Evolutionary conservation across 805 yeast species (phyloP).

Genomic region (Kodamaea laetipori): DNA sequence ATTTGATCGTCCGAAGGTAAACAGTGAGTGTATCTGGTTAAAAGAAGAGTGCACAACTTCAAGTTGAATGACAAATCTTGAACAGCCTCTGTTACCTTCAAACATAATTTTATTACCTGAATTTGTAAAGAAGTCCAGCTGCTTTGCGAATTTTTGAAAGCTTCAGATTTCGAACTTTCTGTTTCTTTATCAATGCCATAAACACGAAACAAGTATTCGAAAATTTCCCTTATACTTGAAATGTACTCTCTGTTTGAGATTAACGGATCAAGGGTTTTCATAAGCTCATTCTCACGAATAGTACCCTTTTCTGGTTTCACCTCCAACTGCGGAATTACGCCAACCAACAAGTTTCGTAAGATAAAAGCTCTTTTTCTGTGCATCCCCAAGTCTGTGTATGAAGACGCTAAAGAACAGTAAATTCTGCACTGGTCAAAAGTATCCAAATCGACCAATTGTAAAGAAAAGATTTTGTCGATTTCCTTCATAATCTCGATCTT

Average conservation of each 20-base stretch:
- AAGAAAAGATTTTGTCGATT: slow-evolving; percentile 36
- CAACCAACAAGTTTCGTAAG: slow-evolving; percentile 61
- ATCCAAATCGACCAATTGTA: slow-evolving; percentile 37
- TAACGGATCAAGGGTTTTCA: not conserved
- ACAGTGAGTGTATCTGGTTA: slow-evolving; percentile 57
- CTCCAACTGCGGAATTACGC: slow-evolving; percentile 46
- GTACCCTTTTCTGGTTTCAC: slow-evolving; percentile 1
- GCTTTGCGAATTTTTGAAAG: slow-evolving; percentile 24
- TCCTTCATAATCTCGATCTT: slow-evolving; percentile 46
- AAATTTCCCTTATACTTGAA: slow-evolving; percentile 37
- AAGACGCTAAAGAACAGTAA: slow-evolving; percentile 63
- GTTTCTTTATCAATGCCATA: slow-evolving; percentile 54
- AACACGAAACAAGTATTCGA: slow-evolving; percentile 50
- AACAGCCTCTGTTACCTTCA: slow-evolving; percentile 54
- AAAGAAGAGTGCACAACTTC: slow-evolving; percentile 52
- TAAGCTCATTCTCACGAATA: not conserved
- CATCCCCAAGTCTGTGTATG: slow-evolving; percentile 63
- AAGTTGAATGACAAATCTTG: slow-evolving; percentile 42
- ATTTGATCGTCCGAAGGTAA: slow-evolving; percentile 62
- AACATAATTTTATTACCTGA: slow-evolving; percentile 52
- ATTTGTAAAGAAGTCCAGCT: slow-evolving; percentile 61
- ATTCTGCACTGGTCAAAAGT: slow-evolving; percentile 59
- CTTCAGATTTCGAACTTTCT: slow-evolving; percentile 27
- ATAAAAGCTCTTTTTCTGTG: slow-evolving; percentile 70
- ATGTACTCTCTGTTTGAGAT: slow-evolving; percentile 13